Evolutionary conservation across 805 yeast species (phyloP), one percentile per base, ranked within the genome.

Genomic region (Ogataea salicorniae): DNA sequence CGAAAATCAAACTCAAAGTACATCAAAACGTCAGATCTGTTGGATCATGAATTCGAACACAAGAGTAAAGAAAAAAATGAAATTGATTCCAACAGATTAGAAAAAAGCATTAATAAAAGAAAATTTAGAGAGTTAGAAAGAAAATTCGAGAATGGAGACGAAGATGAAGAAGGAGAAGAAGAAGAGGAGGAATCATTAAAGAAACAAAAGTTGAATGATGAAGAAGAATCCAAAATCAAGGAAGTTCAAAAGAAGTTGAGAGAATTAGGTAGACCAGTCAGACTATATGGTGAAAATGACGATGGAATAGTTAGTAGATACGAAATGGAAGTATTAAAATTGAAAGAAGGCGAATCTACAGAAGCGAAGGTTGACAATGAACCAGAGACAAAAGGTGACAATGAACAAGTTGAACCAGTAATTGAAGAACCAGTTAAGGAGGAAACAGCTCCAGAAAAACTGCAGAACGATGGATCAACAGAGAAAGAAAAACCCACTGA

Each of bases 271-370:
- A 48, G 48, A 39, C 59, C 62, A 3, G 41, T 53, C 4, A 37
- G 55, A 18, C 31, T 37, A 22, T 54, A 53, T 41, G 62, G 57
- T 7, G 60, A 58, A 44, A 38, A 50, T 6, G 51, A 52, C 36
- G 40, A 41, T 2, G 59, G 51, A n/a, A 46, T 53, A 3, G 31
- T 43, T 6, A 18, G 39, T 11, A 41, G 58, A 40, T 36, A 42
- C 29, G 29, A 34, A 11, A 35, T n/a, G 1, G 22, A 22, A 37
- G 9, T 40, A 29, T 20, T 29, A n/a, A 29, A n/a, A n/a, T 26
- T 38, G 40, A 34, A 33, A 17, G 52, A 50, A 20, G 55, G 52
- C 16, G 33, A 26, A 13, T 35, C 7, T 16, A 22, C 37, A 23
- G 14, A 35, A 13, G 41, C 41, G 20, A 35, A 39, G 31, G 11